Percentiles rank a stretch among this genome's conserved stretches.
These are phyloP conservation scores for Euphorbia celastroides DNA, from an alignment of 441 rosid species.

Conservation along the genomic window DNA sequence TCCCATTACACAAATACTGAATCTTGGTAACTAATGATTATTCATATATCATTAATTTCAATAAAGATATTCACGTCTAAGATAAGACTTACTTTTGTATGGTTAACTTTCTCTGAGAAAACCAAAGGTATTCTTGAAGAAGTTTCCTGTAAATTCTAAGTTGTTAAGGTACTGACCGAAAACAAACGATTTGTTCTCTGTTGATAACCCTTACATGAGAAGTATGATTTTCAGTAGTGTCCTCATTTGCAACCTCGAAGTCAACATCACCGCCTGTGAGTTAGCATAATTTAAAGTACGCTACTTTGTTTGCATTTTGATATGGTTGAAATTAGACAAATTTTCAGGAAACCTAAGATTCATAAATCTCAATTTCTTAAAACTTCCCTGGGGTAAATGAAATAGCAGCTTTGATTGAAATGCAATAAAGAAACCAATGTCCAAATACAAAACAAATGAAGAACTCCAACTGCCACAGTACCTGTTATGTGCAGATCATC, in stretches of 20 bases:
- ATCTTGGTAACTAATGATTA: constrained; percentile 10
- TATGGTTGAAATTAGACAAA: neutral
- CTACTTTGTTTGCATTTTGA: neutral
- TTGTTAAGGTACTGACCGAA: constrained; percentile 17
- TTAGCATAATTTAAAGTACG: constrained; percentile 7
- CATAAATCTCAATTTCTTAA: neutral
- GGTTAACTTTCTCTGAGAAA: constrained; percentile 84
- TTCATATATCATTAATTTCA: constrained; percentile 1
- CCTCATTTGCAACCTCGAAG: constrained; percentile 43
- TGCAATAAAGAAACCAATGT: neutral
- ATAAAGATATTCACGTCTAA: constrained; percentile 1
- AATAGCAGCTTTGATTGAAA: neutral
- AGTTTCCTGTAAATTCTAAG: constrained; percentile 47
- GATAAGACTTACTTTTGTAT: constrained; percentile 55
- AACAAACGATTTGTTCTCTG: constrained; percentile 12
- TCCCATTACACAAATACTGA: neutral
- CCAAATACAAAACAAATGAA: neutral
- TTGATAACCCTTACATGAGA: constrained; percentile 45
- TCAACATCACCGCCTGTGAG: constrained; percentile 40
- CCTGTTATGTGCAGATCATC: constrained; percentile 37
- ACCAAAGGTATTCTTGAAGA: constrained; percentile 75
- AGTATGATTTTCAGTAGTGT: constrained; percentile 37
- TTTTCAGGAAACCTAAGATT: neutral
- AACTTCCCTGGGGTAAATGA: neutral
- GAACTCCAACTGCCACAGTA: constrained; percentile 18